Evolutionary conservation across 257 asterid species (phyloP).

Genomic region (Fraxinus americana): DNA sequence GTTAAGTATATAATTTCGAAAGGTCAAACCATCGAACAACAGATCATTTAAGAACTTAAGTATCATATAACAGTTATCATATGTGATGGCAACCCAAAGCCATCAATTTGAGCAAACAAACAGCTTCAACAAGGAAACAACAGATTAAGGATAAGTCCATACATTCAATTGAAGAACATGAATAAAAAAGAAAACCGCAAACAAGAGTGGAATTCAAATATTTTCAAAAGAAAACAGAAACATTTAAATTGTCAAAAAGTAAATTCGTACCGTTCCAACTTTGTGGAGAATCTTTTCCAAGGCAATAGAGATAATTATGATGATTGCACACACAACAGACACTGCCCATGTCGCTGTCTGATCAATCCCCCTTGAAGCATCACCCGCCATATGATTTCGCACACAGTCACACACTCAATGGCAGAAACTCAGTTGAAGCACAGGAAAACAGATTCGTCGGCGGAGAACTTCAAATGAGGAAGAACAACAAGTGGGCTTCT

Average conservation of each 20-base stretch:
- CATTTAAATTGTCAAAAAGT: not conserved
- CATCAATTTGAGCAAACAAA: not conserved
- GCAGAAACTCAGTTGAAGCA: constrained; percentile 8
- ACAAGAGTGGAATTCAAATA: too few relatives aligned
- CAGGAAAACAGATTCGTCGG: constrained; percentile 13
- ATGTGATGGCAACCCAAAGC: too few relatives aligned
- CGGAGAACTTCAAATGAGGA: constrained; percentile 9
- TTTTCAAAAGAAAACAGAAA: constrained; percentile 15
- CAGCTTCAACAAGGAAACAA: not conserved
- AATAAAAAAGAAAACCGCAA: too few relatives aligned
- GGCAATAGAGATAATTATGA: constrained; percentile 68
- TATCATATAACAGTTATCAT: too few relatives aligned
- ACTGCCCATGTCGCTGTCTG: constrained; percentile 95
- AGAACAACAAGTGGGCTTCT: not conserved
- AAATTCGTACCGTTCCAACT: constrained; percentile 60
- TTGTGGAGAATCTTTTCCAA: constrained; percentile 79
- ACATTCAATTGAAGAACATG: too few relatives aligned
- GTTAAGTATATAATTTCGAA: not conserved
- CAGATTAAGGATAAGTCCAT: not conserved
- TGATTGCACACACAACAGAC: constrained; percentile 77
- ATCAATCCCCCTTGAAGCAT: constrained; percentile 47
- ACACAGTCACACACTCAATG: too few relatives aligned
- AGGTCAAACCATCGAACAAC: not conserved
- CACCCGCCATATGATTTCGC: constrained; percentile 49
- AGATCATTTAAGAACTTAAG: not conserved